Base-by-base conservation (phyloP, 2,329 filamentous ascomycete species). In the Scytalidium sp. region DNA sequence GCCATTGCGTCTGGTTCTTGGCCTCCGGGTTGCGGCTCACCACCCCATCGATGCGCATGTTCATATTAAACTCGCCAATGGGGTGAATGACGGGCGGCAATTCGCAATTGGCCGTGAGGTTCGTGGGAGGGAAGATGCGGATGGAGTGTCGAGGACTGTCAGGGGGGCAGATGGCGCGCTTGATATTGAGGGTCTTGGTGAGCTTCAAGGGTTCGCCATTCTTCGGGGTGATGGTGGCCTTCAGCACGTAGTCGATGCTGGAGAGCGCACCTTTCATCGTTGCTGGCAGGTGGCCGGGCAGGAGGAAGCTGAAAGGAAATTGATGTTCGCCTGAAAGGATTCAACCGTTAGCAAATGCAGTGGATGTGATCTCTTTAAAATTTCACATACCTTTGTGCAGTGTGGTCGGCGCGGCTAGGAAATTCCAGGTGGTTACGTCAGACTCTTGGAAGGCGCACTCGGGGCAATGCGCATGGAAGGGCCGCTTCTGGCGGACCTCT, bases 111-210 rank as follows among this genome's bases (percentile, higher is more conserved):
- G 90, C 88, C 58, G 90, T 92, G 62, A 99, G 85, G 71, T 96
- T 94, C 58, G 94, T 99, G 0, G 94, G 93, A 43, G 93, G 94
- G 71, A 99, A 99, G 64, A 97, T 88, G 63, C 93, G 90, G 55
- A 96, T 85, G 15, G 89, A 95, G 70, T 92, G 86, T 70, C 95
- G 93, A 53, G 95, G 90, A 47, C 81, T 78, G 44, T 90, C 88
- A 2, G 89, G 83, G 47, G 87, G 71, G 7, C 72, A 78, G 21
- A 97, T 81, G 27, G 91, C 88, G 54, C 93, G 88, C 72, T 86
- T 86, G 58, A 97, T 80, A 49, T 84, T 76, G 41, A 97, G 75
- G 9, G 80, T 79, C 73, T 87, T 85, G 51, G 70, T 77, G 53
- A 87, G 83, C 70, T 80, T 86, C 65, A 88, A 75, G 3, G 75